Conservation (phyloP, 495 filamentous ascomycete genomes). For the Podospora fimiseda region DNA sequence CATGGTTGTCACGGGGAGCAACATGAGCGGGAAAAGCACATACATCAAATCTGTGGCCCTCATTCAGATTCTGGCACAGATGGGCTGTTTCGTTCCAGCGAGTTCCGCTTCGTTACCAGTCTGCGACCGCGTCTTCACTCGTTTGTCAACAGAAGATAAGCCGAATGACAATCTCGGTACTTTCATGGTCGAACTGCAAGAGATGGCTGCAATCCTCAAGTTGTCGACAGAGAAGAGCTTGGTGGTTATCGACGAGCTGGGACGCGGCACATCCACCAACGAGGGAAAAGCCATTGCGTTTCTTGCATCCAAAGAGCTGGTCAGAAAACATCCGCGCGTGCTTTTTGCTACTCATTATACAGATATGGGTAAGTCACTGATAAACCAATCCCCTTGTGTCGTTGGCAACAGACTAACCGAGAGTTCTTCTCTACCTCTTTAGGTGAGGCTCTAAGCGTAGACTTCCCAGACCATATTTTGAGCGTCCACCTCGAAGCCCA, state of each 20-base stretch:
- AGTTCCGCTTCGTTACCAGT: constrained; percentile 76
- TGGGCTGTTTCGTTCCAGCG: constrained; percentile 88
- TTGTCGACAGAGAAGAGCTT: constrained; percentile 64
- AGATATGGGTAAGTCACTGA: constrained; percentile 52
- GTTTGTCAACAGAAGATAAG: constrained; percentile 79
- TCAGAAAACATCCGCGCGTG: constrained; percentile 67
- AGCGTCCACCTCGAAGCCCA: constrained; percentile 77
- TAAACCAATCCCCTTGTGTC: too few relatives aligned
- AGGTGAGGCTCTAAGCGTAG: too few relatives aligned
- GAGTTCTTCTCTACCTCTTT: too few relatives aligned
- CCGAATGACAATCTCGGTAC: constrained; percentile 90
- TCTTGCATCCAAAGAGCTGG: constrained; percentile 77
- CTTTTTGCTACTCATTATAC: constrained; percentile 94
- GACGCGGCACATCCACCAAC: constrained; percentile 80
- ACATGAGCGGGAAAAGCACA: constrained; percentile 98
- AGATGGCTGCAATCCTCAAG: constrained; percentile 84
- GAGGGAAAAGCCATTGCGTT: constrained; percentile 89
- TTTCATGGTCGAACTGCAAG: constrained; percentile 91
- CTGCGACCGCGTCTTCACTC: constrained; percentile 75
- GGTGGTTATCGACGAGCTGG: constrained; percentile 88
- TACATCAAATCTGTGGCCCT: constrained; percentile 86
- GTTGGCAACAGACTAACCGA: too few relatives aligned
- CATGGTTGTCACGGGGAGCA: constrained; percentile 92
- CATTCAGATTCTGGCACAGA: constrained; percentile 85
- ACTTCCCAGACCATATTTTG: constrained; percentile 67